phyloP scores from a whole-genome alignment of 2,329 filamentous ascomycete genomes.

The Geoglossum cookeanum region DNA sequence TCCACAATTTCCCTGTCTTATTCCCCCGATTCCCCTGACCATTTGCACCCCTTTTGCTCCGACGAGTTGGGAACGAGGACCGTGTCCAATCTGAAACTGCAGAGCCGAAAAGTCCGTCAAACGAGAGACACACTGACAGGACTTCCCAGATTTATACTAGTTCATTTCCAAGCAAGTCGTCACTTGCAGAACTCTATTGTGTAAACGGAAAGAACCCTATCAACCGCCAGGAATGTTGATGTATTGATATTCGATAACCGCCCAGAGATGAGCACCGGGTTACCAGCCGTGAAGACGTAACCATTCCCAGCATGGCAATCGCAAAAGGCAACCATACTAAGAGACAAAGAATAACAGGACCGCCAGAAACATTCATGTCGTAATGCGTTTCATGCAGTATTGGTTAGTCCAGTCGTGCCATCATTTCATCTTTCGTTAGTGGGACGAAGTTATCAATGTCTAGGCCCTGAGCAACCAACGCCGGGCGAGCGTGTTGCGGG shows the following conservation, averaged over 20 bases:
- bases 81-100: conserved; percentile 1
- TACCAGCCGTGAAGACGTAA: conserved; percentile 2
- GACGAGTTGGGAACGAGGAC: background rate
- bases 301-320: conserved; percentile 3
- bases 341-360: conserved; percentile 3
- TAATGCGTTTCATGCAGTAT: conserved; percentile 2
- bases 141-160: background rate
- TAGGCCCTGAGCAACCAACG: conserved; percentile 57
- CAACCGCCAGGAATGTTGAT: conserved; percentile 1
- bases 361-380: background rate
- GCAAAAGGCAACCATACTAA: conserved; percentile 2
- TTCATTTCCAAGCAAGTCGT: conserved; percentile 1
- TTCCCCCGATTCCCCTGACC: background rate
- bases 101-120: background rate
- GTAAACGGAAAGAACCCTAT: background rate
- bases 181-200: background rate
- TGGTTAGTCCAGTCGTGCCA: conserved; percentile 71
- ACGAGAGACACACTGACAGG: background rate
- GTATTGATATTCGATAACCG: conserved; percentile 1
- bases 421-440: conserved; percentile 87
- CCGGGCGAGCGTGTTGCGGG: conserved; percentile 58
- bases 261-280: background rate
- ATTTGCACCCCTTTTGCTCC: background rate
- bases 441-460: conserved; percentile 91
- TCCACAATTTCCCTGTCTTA: background rate